Evolutionary conservation across 805 yeast genomes (phyloP).

Genomic region (Wickerhamiella siamensis): DNA sequence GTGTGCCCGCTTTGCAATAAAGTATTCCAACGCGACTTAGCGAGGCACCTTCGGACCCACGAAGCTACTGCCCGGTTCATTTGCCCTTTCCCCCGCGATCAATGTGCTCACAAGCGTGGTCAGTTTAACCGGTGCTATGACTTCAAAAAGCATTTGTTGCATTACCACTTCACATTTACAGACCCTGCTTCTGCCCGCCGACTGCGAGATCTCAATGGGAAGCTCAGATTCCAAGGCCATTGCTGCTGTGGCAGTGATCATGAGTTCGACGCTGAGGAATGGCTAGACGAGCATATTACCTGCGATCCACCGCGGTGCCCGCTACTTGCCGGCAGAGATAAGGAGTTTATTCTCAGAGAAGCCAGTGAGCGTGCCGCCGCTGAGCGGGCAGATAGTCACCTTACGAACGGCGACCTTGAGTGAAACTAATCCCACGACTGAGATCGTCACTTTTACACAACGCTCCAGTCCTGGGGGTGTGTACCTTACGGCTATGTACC

Average conservation of each 20-base stretch:
- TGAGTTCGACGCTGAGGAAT: conserved; percentile 33
- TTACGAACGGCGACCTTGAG: too few relatives aligned
- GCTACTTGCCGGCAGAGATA: neutral
- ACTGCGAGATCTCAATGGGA: conserved; percentile 38
- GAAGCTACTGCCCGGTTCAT: conserved; percentile 40
- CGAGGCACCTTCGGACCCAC: conserved; percentile 50
- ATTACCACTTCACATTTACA: conserved; percentile 45
- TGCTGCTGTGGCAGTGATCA: conserved; percentile 38
- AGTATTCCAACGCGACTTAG: conserved; percentile 43
- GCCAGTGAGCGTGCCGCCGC: neutral
- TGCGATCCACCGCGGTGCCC: neutral
- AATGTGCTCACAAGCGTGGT: conserved; percentile 45
- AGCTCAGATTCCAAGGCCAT: conserved; percentile 36
- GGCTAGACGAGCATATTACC: conserved; percentile 41
- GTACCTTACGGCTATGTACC: too few relatives aligned
- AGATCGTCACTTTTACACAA: too few relatives aligned
- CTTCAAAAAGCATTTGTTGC: conserved; percentile 48
- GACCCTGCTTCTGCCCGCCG: conserved; percentile 29
- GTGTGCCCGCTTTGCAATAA: conserved; percentile 40
- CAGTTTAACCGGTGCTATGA: conserved; percentile 56
- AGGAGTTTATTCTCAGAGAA: neutral
- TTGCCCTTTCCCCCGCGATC: conserved; percentile 42
- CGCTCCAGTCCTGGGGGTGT: too few relatives aligned
- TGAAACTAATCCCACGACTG: too few relatives aligned
- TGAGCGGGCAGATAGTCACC: neutral